Conservation (phyloP, 2,329 filamentous ascomycete genomes). For the Penicillium sp. region DNA sequence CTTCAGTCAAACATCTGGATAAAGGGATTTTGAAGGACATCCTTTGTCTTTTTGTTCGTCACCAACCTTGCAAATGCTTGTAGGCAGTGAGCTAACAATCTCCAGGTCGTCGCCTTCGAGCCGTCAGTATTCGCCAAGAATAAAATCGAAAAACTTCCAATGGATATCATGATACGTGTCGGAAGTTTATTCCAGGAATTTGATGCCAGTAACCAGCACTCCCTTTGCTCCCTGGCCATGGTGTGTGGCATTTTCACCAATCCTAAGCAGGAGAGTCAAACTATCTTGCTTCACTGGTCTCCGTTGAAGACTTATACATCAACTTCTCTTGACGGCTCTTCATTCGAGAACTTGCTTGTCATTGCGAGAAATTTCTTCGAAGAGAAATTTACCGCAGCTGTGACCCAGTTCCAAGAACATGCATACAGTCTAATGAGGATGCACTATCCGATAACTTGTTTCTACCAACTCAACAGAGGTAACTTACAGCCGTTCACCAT, state of each 20-base stretch:
- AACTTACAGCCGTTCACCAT: neutral
- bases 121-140: neutral
- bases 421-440: neutral
- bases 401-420: neutral
- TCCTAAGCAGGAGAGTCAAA: neutral
- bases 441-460: slow-evolving; percentile 1
- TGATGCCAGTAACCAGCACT: neutral
- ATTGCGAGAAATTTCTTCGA: slow-evolving; percentile 1
- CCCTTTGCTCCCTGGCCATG: neutral
- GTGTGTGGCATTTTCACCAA: slow-evolving; percentile 8
- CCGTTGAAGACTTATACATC: neutral
- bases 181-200: slow-evolving; percentile 1
- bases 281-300: slow-evolving; percentile 10
- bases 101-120: slow-evolving; percentile 7
- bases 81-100: neutral
- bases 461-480: slow-evolving; percentile 2
- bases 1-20: neutral
- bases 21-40: slow-evolving; percentile 2
- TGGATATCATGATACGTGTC: slow-evolving; percentile 4
- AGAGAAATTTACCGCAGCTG: neutral
- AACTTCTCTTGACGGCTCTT: neutral
- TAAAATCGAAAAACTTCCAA: neutral
- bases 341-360: neutral
- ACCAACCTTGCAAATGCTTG: neutral
- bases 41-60: slow-evolving; percentile 8